phyloP scores from a whole-genome alignment of 2,329 filamentous ascomycete species.

The Sclerotinia glacialis region DNA sequence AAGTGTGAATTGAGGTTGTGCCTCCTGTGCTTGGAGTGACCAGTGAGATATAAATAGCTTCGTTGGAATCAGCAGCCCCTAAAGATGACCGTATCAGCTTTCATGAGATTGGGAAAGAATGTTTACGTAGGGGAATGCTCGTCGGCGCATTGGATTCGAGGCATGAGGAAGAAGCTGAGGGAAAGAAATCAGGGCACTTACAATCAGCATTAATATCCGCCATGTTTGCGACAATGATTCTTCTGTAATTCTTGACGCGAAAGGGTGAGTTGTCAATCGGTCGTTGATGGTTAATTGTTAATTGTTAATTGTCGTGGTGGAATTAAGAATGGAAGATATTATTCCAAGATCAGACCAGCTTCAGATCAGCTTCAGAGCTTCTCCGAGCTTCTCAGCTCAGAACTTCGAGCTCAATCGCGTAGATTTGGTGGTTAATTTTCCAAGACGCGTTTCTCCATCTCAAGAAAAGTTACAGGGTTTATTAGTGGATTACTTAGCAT shows the following conservation, averaged over 20 bases:
- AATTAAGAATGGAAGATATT: neutral
- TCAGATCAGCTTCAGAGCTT: slow-evolving; percentile 6
- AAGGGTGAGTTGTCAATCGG: neutral
- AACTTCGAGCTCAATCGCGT: too few species aligned
- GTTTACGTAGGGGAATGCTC: neutral
- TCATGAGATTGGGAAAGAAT: neutral
- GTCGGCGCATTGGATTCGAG: slow-evolving; percentile 2
- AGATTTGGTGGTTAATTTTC: slow-evolving; percentile 30
- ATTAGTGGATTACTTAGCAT: neutral
- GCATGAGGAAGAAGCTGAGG: neutral
- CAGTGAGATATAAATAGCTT: slow-evolving; percentile 61
- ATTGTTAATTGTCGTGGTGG: neutral
- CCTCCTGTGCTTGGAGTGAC: slow-evolving; percentile 49
- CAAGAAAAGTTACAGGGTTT: slow-evolving; percentile 9
- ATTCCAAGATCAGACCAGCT: neutral
- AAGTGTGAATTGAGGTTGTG: slow-evolving; percentile 60
- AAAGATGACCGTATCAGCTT: slow-evolving; percentile 9
- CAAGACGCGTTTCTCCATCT: slow-evolving; percentile 10
- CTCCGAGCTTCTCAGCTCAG: neutral
- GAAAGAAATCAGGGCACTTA: slow-evolving; percentile 24
- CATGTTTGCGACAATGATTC: slow-evolving; percentile 25
- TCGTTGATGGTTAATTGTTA: too few species aligned
- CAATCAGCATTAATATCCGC: slow-evolving; percentile 30
- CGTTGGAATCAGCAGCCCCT: slow-evolving; percentile 41
- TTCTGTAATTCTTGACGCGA: slow-evolving; percentile 2